Evolutionary conservation across 257 asterid species (phyloP).

Genomic region (Linaria vulgaris): DNA sequence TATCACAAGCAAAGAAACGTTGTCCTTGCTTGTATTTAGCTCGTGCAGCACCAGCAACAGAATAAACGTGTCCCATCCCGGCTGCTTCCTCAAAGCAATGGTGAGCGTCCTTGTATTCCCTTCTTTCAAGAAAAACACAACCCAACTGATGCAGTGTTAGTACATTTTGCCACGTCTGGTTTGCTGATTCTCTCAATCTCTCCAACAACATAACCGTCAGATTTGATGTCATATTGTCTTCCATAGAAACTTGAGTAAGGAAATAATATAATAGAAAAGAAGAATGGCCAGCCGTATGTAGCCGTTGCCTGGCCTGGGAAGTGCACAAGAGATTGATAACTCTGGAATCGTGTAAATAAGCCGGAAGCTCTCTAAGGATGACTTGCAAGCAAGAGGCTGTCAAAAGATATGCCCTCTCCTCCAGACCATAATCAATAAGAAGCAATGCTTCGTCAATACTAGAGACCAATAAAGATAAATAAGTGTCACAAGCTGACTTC

Average conservation of each 20-base stretch:
- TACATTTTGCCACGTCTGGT: slow-evolving; percentile 74
- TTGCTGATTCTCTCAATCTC: slow-evolving; percentile 78
- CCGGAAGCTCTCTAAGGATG: slow-evolving; percentile 79
- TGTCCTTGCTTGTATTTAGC: slow-evolving; percentile 83
- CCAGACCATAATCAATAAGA: slow-evolving; percentile 74
- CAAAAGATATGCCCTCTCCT: slow-evolving; percentile 73
- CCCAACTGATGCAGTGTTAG: slow-evolving; percentile 80
- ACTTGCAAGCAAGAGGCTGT: slow-evolving; percentile 96
- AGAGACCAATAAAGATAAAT: slow-evolving; percentile 61
- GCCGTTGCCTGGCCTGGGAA: slow-evolving; percentile 60
- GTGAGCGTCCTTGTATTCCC: slow-evolving; percentile 86
- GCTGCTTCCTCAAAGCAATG: slow-evolving; percentile 77
- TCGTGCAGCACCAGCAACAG: slow-evolving; percentile 77
- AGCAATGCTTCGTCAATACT: slow-evolving; percentile 62
- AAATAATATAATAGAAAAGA: slow-evolving; percentile 77
- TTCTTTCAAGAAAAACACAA: slow-evolving; percentile 87
- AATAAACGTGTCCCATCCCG: slow-evolving; percentile 72
- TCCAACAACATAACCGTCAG: slow-evolving; percentile 80
- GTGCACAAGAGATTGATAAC: slow-evolving; percentile 60
- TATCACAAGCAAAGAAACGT: slow-evolving; percentile 70
- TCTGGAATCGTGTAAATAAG: slow-evolving; percentile 54
- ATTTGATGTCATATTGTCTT: slow-evolving; percentile 74
- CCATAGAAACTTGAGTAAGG: slow-evolving; percentile 77
- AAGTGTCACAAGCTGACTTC: slow-evolving; percentile 75
- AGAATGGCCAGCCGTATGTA: slow-evolving; percentile 69